Evolutionary conservation across 2,329 filamentous ascomycete species (phyloP).

Genomic region (Colletotrichum gloeosporioides): DNA sequence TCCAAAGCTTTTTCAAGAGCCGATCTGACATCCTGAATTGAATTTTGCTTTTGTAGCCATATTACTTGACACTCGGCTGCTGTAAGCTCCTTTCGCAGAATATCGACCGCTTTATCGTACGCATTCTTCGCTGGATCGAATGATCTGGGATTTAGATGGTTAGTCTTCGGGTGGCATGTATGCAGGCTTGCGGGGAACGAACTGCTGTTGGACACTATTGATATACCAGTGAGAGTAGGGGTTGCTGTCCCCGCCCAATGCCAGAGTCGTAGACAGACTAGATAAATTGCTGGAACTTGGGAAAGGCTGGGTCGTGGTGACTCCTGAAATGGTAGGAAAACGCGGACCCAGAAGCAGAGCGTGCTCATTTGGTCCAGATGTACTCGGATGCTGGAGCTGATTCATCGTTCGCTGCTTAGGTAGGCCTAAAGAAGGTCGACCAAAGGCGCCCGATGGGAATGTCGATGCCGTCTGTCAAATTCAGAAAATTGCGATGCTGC

Average conservation of each 20-base stretch:
- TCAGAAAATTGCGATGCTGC: neutral
- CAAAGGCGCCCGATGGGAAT: neutral
- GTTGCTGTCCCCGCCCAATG: accelerated
- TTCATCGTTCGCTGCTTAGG: neutral
- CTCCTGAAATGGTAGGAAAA: neutral
- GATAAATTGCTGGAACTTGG: accelerated
- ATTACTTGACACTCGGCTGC: accelerated
- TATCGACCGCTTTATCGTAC: accelerated
- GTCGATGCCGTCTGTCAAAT: accelerated
- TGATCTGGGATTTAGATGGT: accelerated
- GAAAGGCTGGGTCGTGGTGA: neutral
- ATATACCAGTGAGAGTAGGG: neutral
- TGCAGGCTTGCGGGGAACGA: accelerated
- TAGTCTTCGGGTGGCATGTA: accelerated
- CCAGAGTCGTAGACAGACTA: accelerated
- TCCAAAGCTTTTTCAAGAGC: neutral
- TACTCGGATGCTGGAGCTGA: neutral
- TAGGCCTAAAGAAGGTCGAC: accelerated
- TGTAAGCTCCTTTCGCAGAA: neutral
- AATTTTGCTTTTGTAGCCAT: accelerated
- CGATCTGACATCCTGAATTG: accelerated
- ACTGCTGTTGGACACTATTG: neutral
- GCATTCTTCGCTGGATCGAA: neutral
- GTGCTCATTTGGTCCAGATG: neutral
- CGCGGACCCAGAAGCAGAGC: neutral